phyloP scores from a whole-genome alignment of 1,284 basidiomycete species.

The Psilocybe mexicana region DNA sequence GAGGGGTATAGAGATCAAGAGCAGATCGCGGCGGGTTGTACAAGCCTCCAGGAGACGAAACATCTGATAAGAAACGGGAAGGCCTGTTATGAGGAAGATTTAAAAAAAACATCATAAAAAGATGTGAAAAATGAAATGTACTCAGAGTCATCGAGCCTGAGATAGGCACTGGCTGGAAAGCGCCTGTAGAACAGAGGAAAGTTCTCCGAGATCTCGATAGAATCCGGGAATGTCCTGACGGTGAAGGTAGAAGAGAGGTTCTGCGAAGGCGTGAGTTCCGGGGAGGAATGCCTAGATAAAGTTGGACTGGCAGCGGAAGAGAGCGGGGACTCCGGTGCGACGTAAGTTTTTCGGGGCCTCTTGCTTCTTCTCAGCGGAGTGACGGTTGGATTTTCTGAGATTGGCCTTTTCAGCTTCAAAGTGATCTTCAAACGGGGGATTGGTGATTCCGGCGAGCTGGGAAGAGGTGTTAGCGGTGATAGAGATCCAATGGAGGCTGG shows the following conservation, averaged over 20 bases:
- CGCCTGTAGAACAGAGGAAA: constrained; percentile 65
- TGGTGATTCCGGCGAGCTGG: constrained; percentile 16
- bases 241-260: constrained; percentile 20
- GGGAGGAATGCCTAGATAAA: neutral
- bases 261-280: neutral
- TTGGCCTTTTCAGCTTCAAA: constrained; percentile 20
- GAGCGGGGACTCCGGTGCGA: constrained; percentile 11
- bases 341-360: constrained; percentile 16
- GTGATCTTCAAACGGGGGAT: constrained; percentile 18
- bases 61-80: constrained; percentile 32
- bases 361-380: constrained; percentile 22
- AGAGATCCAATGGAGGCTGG: constrained; percentile 3
- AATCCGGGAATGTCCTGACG: constrained; percentile 48
- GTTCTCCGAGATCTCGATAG: constrained; percentile 42
- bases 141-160: constrained; percentile 31
- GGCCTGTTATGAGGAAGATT: constrained; percentile 27
- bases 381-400: constrained; percentile 1
- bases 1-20: constrained; percentile 75
- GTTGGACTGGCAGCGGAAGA: neutral
- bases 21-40: constrained; percentile 57
- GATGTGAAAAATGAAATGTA: constrained; percentile 20
- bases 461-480: constrained; percentile 22
- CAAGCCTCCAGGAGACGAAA: constrained; percentile 45
- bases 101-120: neutral
- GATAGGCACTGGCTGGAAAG: constrained; percentile 61